A percentile compares a stretch with the other conserved stretches of the same genome.
phyloP scores from a whole-genome alignment of 352 stramenopile genomes.

The Pythium brassicae region DNA sequence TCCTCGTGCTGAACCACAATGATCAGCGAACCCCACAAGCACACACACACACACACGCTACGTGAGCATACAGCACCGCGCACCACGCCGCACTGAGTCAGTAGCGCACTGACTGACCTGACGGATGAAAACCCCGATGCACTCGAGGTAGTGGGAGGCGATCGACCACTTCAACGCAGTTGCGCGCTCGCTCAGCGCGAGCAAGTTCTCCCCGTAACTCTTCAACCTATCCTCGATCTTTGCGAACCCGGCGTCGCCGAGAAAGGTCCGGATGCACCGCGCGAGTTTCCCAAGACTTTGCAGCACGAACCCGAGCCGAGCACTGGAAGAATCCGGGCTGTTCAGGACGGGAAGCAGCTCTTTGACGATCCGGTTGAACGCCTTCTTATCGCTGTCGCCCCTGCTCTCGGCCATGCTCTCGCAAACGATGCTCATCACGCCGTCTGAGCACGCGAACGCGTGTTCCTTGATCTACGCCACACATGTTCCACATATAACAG shows the following conservation, averaged over 20 bases:
- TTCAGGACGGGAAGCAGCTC: slow-evolving; percentile 59
- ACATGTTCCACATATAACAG: not conserved
- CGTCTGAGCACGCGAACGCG: slow-evolving; percentile 41
- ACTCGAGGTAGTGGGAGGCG: slow-evolving; percentile 54
- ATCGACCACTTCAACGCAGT: slow-evolving; percentile 56
- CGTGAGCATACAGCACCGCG: not conserved
- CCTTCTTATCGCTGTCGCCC: slow-evolving; percentile 55
- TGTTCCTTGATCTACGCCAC: slow-evolving; percentile 64
- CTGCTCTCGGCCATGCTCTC: slow-evolving; percentile 31
- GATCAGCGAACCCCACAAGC: not conserved
- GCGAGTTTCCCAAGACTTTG: slow-evolving; percentile 47
- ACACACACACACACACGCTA: not conserved
- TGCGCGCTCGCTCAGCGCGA: slow-evolving; percentile 45
- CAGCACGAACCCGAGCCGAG: slow-evolving; percentile 47
- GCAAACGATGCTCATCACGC: slow-evolving; percentile 39
- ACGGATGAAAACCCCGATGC: slow-evolving; percentile 44
- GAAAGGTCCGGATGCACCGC: slow-evolving; percentile 38
- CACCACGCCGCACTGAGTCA: not conserved
- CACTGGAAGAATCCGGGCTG: slow-evolving; percentile 30
- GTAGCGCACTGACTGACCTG: too few relatives aligned
- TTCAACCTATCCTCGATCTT: slow-evolving; percentile 74
- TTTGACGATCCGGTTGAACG: slow-evolving; percentile 69
- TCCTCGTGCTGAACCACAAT: slow-evolving; percentile 16
- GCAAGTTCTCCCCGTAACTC: slow-evolving; percentile 62
- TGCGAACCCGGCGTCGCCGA: slow-evolving; percentile 37